Evolutionary conservation across 345 rosid genomes (phyloP), one percentile per base, ranked within the genome.

Genomic region (Erysimum cheiranthoides): DNA sequence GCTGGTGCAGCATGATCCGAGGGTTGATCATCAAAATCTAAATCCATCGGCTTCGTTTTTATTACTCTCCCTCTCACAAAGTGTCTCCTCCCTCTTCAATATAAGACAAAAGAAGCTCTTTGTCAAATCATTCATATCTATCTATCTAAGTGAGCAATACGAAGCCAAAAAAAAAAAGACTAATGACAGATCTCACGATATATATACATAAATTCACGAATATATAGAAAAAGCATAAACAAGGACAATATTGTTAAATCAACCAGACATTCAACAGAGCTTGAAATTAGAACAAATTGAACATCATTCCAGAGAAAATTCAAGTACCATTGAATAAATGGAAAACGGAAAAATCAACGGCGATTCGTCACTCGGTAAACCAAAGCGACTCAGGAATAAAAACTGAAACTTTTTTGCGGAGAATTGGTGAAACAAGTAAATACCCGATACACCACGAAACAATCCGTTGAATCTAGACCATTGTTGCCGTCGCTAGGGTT

Each of bases 1-100:
- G 57, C 52, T 21, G 79, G 68, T 50, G 74, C 74, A 63, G 63
- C 64, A 8, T 31, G 71, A 69, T 43, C 17, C 1, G 57, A 66
- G 35, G 17, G 18, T 43, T 70, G 75, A 46, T 76, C 75, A 70
- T 70, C 80, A 7, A 76, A 76, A 64, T 76, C 71, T 8, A 76
- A 56, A 76, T 76, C 80, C 80, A 76, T 75, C 5, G 31, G 25
- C 5, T 63, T 28, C 1, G 27, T 31, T 12, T 30, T 13, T 18
- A 18, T 30, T 16, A 31, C 25, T 21, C 62, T 31, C 27, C 18
- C 43, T 35, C 66, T 17, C 70, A 40, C 64, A 73, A 57, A 36
- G 32, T 46, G 27, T 58, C 59, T 36, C 43, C 45, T 58, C 43
- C 45, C 49, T 39, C 71, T 47, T 35, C 42, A 74, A 49, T 14